Base-by-base conservation (phyloP, 2,329 filamentous ascomycete genomes). In the Paraphoma sp. region DNA sequence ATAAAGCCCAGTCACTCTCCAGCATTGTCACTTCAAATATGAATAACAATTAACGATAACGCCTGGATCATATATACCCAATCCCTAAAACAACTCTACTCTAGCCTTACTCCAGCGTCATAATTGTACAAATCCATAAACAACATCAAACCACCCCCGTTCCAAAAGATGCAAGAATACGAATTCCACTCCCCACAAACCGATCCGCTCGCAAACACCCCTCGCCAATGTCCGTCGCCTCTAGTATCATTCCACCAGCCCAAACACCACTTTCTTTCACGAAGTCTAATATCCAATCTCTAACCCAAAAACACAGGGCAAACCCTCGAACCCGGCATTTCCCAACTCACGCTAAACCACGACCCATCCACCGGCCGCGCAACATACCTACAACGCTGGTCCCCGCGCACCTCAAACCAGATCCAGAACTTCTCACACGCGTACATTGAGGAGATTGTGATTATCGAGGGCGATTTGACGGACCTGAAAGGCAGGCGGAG, bases 361-460 rank as follows among this genome's bases (percentile, higher is more conserved):
- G 55, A 57, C 45, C 38, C 49, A 3, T 28, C 44, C 46, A 57
- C 55, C n/a, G 51, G 55, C 1, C 51, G 55, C 10, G 55, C 17
- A 2, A 58, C 52, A 5, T 58, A 50, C 28, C 44, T 58, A 2
- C 56, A 55, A 45, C 41, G 44, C 40, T 58, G 45, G 56, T 10
- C 9, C 14, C 33, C 9, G 23, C 23, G 23, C 23, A 58, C 52
- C 3, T n/a, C 17, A 14, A 58, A 58, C 33, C 51, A 58, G 41
- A 54, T 55, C 18, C 56, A 58, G 44, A 59, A 59, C 28, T 59
- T 56, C 43, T 48, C 56, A 28, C 53, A 59, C 48, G 53, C 52
- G 18, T 59, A 55, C 31, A 33, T 59, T 28, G 52, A 55, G 31
- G 56, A 55, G 53, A 52, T 55, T 7, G 48, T 53, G 10, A 52